phyloP scores from a whole-genome alignment of 1,284 basidiomycete genomes.

The Malassezia cuniculi region DNA sequence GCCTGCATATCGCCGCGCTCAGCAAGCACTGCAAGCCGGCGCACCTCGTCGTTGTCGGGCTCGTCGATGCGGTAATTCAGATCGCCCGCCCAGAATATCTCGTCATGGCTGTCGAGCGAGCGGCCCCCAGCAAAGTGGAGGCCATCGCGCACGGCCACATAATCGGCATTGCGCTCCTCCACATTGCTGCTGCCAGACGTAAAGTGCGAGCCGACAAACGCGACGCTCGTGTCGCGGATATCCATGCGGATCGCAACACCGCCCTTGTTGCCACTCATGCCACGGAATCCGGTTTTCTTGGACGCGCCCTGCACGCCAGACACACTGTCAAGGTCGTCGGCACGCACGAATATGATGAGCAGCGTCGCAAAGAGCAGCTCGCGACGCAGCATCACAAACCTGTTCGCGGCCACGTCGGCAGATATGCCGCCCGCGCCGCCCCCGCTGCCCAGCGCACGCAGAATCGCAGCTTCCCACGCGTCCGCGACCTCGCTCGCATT shows the following conservation, averaged over 20 bases:
- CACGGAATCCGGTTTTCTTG: constrained; percentile 90
- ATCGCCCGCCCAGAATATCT: constrained; percentile 88
- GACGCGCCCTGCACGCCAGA: constrained; percentile 80
- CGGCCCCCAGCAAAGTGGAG: constrained; percentile 79
- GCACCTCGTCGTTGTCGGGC: constrained; percentile 65
- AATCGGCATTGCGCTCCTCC: constrained; percentile 83
- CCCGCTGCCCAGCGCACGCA: constrained; percentile 57
- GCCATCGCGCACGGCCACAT: constrained; percentile 68
- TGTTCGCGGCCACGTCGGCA: no score
- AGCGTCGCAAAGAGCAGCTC: constrained; percentile 95
- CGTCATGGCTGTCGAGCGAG: constrained; percentile 70
- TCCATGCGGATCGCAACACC: constrained; percentile 85
- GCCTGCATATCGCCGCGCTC: constrained; percentile 48
- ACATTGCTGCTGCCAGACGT: constrained; percentile 83
- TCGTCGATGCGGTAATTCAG: constrained; percentile 75
- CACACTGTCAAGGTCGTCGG: constrained; percentile 62
- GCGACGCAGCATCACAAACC: constrained; percentile 79
- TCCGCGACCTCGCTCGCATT: constrained; percentile 75
- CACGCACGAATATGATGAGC: constrained; percentile 69
- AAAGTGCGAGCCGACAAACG: constrained; percentile 88
- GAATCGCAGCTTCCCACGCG: constrained; percentile 68
- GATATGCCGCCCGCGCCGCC: not conserved
- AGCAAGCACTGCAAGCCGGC: constrained; percentile 48
- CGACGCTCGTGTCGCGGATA: constrained; percentile 76
- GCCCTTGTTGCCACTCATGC: constrained; percentile 84